Evolutionary conservation across 2,329 filamentous ascomycete genomes (phyloP), one percentile per base, ranked within the genome.

Genomic region (Clonostachys chloroleuca): DNA sequence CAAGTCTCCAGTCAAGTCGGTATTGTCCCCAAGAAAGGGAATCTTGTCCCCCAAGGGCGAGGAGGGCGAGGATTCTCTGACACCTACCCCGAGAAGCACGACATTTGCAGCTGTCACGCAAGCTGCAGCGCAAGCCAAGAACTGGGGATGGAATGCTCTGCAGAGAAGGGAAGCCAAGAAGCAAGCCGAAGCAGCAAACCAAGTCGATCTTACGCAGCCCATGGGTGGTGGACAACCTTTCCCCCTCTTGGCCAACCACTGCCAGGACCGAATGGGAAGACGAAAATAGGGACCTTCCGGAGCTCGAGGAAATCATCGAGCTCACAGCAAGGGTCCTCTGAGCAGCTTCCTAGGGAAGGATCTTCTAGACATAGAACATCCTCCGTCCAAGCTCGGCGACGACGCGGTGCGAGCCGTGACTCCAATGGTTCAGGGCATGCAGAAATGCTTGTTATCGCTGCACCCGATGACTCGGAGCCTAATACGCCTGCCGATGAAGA

Each of bases 221-320:
- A 90, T 95, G 72, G 91, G 91, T 2, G 80, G 90, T 37, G 90
- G 90, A 0, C 85, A 87, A 55, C 90, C 90, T 2, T 71, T 95
- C 16, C 90, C 89, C 89, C 90, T 9, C 88, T 87, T 3, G 91
- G 90, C 3, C 84, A 79, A 41, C 90, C 91, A 5, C 74, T 95
- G 2, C 90, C 91, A 6, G 59, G 64, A 3, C 80, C 74, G 40
- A 80, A 83, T 35, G 79, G 74, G 46, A 78, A 73, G 48, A 76
- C 80, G 7, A 81, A 79, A 58, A 77, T 78, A 41, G 42, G 44
- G 14, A 13, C 17, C 20, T 20, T 16, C 42, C 42, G 18, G 20
- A 43, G 33, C 3, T 46, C 54, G 9, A 35, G 13, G 20, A 17
- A 34, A 35, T 20, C n/a, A 20, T 39, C 36, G 41, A 48, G 46